phyloP scores from a whole-genome alignment of 2,329 filamentous ascomycete species.

The Diaporthe australafricana region DNA sequence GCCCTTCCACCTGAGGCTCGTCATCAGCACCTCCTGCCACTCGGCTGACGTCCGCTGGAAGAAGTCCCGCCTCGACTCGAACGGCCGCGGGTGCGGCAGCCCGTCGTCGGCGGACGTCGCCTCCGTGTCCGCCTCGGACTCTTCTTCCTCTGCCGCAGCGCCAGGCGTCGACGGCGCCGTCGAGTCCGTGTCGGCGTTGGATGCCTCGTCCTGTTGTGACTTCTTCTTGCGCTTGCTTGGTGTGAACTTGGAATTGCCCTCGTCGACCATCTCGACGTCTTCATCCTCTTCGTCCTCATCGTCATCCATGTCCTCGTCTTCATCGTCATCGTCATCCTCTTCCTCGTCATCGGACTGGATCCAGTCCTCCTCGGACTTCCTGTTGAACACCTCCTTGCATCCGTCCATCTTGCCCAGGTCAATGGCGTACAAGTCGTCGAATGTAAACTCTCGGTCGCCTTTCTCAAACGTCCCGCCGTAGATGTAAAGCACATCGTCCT shows the following conservation, averaged over 20 bases:
- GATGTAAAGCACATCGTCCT: slow-evolving; percentile 92
- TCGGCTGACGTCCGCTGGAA: slow-evolving; percentile 87
- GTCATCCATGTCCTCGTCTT: slow-evolving; percentile 66
- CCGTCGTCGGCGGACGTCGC: slow-evolving; percentile 75
- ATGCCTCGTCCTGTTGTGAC: slow-evolving; percentile 53
- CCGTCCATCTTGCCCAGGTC: slow-evolving; percentile 96
- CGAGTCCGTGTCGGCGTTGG: slow-evolving; percentile 51
- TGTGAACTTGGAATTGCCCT: slow-evolving; percentile 57
- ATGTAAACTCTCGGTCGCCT: slow-evolving; percentile 93
- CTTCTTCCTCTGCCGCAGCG: slow-evolving; percentile 54
- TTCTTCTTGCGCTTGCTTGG: slow-evolving; percentile 70
- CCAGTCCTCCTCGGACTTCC: slow-evolving; percentile 85
- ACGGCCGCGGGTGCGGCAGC: slow-evolving; percentile 82
- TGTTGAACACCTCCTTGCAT: slow-evolving; percentile 89
- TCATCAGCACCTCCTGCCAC: slow-evolving; percentile 91
- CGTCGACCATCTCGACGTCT: slow-evolving; percentile 62
- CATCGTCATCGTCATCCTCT: slow-evolving; percentile 70
- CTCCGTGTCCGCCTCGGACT: slow-evolving; percentile 57
- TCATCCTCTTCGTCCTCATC: slow-evolving; percentile 64
- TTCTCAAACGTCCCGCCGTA: slow-evolving; percentile 97
- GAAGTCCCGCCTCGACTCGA: slow-evolving; percentile 92
- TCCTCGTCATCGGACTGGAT: slow-evolving; percentile 70
- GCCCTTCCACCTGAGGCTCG: slow-evolving; percentile 76
- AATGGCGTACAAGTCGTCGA: slow-evolving; percentile 93
- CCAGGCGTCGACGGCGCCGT: slow-evolving; percentile 40